Base-by-base conservation (phyloP, 2,329 filamentous ascomycete genomes). In the Xylariaceae sp. region DNA sequence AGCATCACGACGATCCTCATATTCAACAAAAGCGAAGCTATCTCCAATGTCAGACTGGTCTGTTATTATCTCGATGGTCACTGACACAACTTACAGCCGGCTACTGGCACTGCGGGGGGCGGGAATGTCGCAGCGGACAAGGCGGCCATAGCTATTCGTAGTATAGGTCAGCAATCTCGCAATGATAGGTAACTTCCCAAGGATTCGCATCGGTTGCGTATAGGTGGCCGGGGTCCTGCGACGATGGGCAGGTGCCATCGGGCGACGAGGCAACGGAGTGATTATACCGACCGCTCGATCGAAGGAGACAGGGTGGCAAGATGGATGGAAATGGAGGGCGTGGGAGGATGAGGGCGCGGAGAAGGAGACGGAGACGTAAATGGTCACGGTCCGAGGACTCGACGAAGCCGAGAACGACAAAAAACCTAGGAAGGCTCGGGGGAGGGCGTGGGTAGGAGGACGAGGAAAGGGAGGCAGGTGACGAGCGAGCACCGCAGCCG, bases 71-170 rank as follows among this genome's bases (percentile, higher is more conserved):
- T n/a, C 19, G n/a, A n/a, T 15, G 29, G 19, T n/a, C 4, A 16
- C 22, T 26, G 11, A 26, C 11, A 6, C 17, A 37, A 85, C 91
- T 81, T 75, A 97, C 93, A 98, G 85, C 69, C 93, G 84, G 73
- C 89, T 95, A 36, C 86, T 88, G 3, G 91, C 89, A 51, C 90
- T 95, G 51, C 93, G 85, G 39, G 93, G 93, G 48, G 93, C 93
- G 53, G 93, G 93, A 62, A 98, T 98, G 64, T 98, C 93, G 69
- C 93, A 98, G 59, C 93, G 91, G 59, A 98, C 93, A 55, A 98
- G 86, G 54, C 93, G 89, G 54, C 93, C 93, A 74, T 96, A 98
- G 68, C 91, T 97, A 51, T n/a, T 40, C 18, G 41, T 38, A 63
- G 56, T 38, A 51, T 43, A 48, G 56, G 72, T 77, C 66, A 73